Percentiles rank a stretch among this genome's conserved stretches.
Evolutionary conservation across 1,284 basidiomycete genomes (phyloP).

Genomic region (Irpex lacteus): DNA sequence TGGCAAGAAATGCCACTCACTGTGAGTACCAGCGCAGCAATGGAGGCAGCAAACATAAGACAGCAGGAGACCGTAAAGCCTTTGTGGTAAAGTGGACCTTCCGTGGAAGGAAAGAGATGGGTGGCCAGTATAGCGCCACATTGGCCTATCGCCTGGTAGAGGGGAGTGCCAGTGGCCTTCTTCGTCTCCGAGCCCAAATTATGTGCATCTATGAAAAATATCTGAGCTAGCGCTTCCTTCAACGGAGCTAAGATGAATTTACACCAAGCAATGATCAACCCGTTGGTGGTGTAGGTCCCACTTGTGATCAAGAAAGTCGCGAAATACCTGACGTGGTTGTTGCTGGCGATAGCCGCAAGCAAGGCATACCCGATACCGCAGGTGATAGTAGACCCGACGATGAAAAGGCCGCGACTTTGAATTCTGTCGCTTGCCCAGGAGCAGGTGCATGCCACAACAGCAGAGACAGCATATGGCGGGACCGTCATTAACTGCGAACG

Average conservation of each 20-base stretch:
- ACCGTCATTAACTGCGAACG: constrained; percentile 72
- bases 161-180: constrained; percentile 68
- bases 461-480: constrained; percentile 77
- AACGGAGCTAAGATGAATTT: constrained; percentile 26
- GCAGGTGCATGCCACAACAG: constrained; percentile 61
- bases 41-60: constrained; percentile 54
- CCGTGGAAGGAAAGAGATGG: constrained; percentile 62
- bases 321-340: constrained; percentile 58
- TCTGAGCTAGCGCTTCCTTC: not conserved
- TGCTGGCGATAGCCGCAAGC: constrained; percentile 43
- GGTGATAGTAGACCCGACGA: constrained; percentile 47
- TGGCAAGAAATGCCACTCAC: constrained; percentile 33
- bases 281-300: constrained; percentile 69
- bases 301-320: constrained; percentile 68
- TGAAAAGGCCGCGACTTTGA: constrained; percentile 67
- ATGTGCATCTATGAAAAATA: constrained; percentile 45
- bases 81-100: constrained; percentile 61
- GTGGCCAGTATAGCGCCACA: constrained; percentile 70
- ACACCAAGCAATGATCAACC: constrained; percentile 73
- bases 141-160: constrained; percentile 77
- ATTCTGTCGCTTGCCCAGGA: constrained; percentile 72
- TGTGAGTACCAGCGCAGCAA: constrained; percentile 49
- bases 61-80: constrained; percentile 63
- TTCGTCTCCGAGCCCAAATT: constrained; percentile 79
- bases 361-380: constrained; percentile 65